Evolutionary conservation across 1,284 basidiomycete genomes (phyloP).

Genomic region (Vanrija humicola): DNA sequence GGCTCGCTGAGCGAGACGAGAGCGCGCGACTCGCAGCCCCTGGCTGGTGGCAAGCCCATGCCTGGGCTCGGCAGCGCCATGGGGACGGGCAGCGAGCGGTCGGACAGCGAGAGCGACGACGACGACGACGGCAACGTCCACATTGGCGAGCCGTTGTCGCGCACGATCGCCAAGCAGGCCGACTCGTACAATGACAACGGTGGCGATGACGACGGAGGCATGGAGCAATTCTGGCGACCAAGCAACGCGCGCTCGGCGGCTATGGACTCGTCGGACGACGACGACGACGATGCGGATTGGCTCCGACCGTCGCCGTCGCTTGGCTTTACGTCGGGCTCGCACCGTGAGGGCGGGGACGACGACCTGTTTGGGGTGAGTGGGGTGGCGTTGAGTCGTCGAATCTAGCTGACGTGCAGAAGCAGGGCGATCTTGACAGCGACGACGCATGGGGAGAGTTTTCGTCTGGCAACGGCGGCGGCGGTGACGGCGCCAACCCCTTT

Average conservation of each 20-base stretch:
- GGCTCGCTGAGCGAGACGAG: conserved; percentile 82
- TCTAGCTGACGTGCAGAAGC: conserved; percentile 7
- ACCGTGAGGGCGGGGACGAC: conserved; percentile 19
- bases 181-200: conserved; percentile 28
- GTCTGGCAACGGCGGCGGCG: conserved; percentile 14
- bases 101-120: conserved; percentile 29
- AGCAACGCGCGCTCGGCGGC: conserved; percentile 4
- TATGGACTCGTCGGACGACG: conserved; percentile 40
- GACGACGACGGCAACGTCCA: conserved; percentile 28
- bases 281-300: conserved; percentile 48
- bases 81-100: conserved; percentile 11
- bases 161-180: conserved; percentile 20
- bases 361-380: conserved; percentile 39
- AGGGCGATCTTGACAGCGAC: conserved; percentile 32
- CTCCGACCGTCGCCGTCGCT: conserved; percentile 22
- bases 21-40: conserved; percentile 66
- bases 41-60: conserved; percentile 64
- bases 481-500: conserved; percentile 36
- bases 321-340: conserved; percentile 3
- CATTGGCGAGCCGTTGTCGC: conserved; percentile 42
- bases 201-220: conserved; percentile 25
- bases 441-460: conserved; percentile 47
- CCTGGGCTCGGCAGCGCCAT: conserved; percentile 11
- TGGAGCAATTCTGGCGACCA: conserved; percentile 19
- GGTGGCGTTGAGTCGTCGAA: neutral